Percentiles rank a stretch among this genome's conserved stretches.
Evolutionary conservation across 331 rosid species (phyloP).

Genomic region (Acacia pycnantha): DNA sequence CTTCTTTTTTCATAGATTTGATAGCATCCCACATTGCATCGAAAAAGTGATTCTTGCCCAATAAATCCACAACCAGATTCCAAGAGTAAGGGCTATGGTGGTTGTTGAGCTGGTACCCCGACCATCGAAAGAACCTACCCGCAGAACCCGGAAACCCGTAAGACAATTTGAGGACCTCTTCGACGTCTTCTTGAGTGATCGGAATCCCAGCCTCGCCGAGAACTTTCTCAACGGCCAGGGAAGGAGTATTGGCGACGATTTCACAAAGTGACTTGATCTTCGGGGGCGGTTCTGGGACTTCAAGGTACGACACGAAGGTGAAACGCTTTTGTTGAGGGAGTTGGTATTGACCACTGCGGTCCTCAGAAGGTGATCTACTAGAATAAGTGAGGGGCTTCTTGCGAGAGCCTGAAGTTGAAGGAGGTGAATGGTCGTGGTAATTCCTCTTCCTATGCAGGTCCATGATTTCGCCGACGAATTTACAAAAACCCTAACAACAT

Average conservation of each 20-base stretch:
- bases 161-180: constrained; percentile 59
- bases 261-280: constrained; percentile 49
- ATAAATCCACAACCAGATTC: constrained; percentile 61
- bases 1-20: constrained; percentile 49
- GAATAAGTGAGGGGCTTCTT: background rate
- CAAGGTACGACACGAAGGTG: constrained; percentile 41
- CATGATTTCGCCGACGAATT: background rate
- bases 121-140: constrained; percentile 71
- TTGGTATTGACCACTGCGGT: background rate
- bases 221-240: constrained; percentile 39
- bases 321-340: constrained; percentile 3
- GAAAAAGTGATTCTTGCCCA: constrained; percentile 59
- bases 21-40: constrained; percentile 77
- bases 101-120: constrained; percentile 49
- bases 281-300: constrained; percentile 27
- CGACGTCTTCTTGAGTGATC: constrained; percentile 50
- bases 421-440: constrained; percentile 4
- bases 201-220: constrained; percentile 34
- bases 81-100: constrained; percentile 65
- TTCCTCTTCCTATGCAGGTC: background rate
- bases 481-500: background rate
- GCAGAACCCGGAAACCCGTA: constrained; percentile 58
- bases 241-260: constrained; percentile 47
- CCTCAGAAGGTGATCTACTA: background rate
- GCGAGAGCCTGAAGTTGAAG: constrained; percentile 13